Percentiles rank a stretch among this genome's conserved stretches.
Evolutionary conservation across 208 protist genomes (phyloP).

Genomic region (Wallacemonas sp.): DNA sequence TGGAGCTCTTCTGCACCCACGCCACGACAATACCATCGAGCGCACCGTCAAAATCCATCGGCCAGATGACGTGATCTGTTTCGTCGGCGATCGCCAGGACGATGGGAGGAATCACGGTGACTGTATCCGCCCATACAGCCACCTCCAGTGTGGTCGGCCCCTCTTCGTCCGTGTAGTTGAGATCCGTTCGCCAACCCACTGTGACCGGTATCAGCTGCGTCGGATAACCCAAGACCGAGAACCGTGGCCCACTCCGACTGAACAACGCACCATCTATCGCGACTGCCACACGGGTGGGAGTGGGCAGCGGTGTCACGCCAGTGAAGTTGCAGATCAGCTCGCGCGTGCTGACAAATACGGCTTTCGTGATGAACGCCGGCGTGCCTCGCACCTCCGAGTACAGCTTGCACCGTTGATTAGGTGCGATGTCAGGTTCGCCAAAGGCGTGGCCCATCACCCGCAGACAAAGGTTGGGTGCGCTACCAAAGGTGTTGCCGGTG

Average conservation of each 20-base stretch:
- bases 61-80: neutral
- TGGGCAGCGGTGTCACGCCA: neutral
- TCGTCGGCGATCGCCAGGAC: slow-evolving; percentile 7
- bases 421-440: neutral
- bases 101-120: neutral
- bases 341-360: neutral
- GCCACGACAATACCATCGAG: neutral
- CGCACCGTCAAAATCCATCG: neutral
- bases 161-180: neutral
- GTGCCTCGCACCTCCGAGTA: neutral
- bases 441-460: neutral
- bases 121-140: neutral
- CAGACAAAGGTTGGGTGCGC: neutral
- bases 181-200: neutral
- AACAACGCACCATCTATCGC: slow-evolving; percentile 15
- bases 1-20: neutral
- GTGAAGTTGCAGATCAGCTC: slow-evolving; percentile 13
- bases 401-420: neutral
- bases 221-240: slow-evolving; percentile 6
- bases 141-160: neutral
- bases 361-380: neutral
- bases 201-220: neutral
- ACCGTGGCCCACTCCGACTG: neutral
- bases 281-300: slow-evolving; percentile 4
- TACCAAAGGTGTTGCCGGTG: neutral